Percentiles rank a stretch among this genome's conserved stretches.
Evolutionary conservation across 1,284 basidiomycete genomes (phyloP).

Genomic region (Ganoderma sinense): DNA sequence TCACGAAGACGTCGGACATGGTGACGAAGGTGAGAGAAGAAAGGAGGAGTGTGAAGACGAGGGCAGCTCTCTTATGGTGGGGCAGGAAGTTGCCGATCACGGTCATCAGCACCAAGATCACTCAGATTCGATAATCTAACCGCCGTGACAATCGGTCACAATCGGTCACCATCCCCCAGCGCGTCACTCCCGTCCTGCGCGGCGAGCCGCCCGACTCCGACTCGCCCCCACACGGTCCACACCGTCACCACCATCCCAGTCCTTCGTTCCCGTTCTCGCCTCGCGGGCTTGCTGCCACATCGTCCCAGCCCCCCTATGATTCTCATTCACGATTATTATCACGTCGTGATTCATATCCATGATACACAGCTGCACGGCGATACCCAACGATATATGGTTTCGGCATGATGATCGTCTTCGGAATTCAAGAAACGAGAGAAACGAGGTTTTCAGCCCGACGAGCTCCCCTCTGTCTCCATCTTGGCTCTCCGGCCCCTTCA

Average conservation of each 20-base stretch:
- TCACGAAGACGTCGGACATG: slow-evolving; percentile 60
- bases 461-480: not conserved
- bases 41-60: slow-evolving; percentile 26
- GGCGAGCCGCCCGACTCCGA: too few species aligned
- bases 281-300: not conserved
- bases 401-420: not conserved
- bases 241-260: not conserved
- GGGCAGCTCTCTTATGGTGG: slow-evolving; percentile 36
- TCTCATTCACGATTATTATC: not conserved
- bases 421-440: not conserved
- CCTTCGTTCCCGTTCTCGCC: not conserved
- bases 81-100: slow-evolving; percentile 41
- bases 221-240: not conserved
- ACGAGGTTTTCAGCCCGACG: slow-evolving; percentile 15
- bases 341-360: not conserved
- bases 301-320: not conserved
- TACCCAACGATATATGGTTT: not conserved
- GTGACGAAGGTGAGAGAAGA: slow-evolving; percentile 31
- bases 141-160: slow-evolving; percentile 41
- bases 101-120: slow-evolving; percentile 40
- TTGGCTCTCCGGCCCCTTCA: slow-evolving; percentile 3
- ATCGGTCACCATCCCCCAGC: slow-evolving; percentile 27
- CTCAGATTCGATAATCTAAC: slow-evolving; percentile 39
- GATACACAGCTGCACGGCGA: not conserved
- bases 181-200: not conserved